Base-by-base conservation (phyloP, 2,329 filamentous ascomycete species). In the Ceratocystis lukuohia region DNA sequence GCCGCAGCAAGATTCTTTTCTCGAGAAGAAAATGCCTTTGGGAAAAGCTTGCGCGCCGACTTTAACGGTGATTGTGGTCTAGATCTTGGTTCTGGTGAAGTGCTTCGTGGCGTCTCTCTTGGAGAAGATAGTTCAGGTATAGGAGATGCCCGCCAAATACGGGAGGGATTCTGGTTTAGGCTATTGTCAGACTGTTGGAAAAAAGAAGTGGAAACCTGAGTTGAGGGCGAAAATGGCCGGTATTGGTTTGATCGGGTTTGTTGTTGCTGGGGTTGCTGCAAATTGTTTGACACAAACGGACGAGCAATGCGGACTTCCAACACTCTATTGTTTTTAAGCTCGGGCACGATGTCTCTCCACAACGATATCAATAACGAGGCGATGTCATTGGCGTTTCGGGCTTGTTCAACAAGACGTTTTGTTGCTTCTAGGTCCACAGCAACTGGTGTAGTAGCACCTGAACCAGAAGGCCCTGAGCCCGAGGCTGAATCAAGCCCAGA, bases 321-420 rank as follows among this genome's bases (percentile, higher is more conserved):
- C 37, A 61, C 61, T 28, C 59, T 65, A 17, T 62, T 65, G 12
- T 25, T 63, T 20, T 66, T 62, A 48, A 68, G 50, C 61, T 68
- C 66, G 6, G 66, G 57, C 2, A 61, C 64, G 33, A 68, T 65
- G n/a, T 86, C 84, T 67, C 82, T 77, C 86, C 86, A 88, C 69
- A 87, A 80, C 1, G 80, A 76, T 62, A 88, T 83, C 4, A 88
- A 75, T 84, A 88, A 87, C 72, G 87, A 83, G 0, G 83, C 77
- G 37, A 88, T 80, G 41, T 75, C 75, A 68, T 84, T 86, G 10
- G 83, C 84, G 65, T 85, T 74, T 57, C 79, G 77, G 25, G 85
- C 76, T 69, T 83, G 86, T 74, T 85, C 80, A 20, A 86, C 73
- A 15, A 68, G 41, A 22, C 64, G 22, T 12, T 45, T 62, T 4